These are phyloP conservation scores for Hericium erinaceus DNA, from an alignment of 768 basidiomycete genomes.

Conservation along the genomic window DNA sequence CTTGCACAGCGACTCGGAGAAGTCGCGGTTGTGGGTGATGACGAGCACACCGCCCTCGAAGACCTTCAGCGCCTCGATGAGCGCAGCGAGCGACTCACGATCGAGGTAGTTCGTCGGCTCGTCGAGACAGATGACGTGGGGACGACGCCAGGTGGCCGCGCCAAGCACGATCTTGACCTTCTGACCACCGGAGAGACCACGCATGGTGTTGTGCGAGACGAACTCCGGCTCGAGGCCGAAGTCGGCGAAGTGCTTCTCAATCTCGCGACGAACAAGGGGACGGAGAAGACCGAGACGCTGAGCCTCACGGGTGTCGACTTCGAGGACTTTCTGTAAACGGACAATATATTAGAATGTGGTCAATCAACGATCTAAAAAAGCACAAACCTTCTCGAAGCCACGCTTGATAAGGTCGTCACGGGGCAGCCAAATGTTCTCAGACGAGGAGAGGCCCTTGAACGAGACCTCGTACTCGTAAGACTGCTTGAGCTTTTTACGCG, in stretches of 20 bases:
- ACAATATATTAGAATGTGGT: not conserved
- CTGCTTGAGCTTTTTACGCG: conserved; percentile 98
- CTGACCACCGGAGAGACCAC: conserved; percentile 96
- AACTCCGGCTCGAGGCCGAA: conserved; percentile 99
- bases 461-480: conserved; percentile 98
- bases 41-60: conserved; percentile 98
- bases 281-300: conserved; percentile 92
- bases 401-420: conserved; percentile 97
- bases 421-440: conserved; percentile 96
- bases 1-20: conserved; percentile 95
- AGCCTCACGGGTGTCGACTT: conserved; percentile 95
- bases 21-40: conserved; percentile 97
- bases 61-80: conserved; percentile 95
- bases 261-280: conserved; percentile 96
- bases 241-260: conserved; percentile 99
- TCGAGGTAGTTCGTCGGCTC: conserved; percentile 99
- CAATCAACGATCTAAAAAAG: not conserved
- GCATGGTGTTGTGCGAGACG: conserved; percentile 98
- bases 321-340: conserved; percentile 67
- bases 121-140: conserved; percentile 94
- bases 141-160: conserved; percentile 98
- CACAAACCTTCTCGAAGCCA: conserved; percentile 75
- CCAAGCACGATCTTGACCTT: conserved; percentile 99
- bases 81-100: conserved; percentile 97
- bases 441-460: conserved; percentile 89